Conservation (phyloP, 495 filamentous ascomycete species). For the Podospora tetraspora region DNA sequence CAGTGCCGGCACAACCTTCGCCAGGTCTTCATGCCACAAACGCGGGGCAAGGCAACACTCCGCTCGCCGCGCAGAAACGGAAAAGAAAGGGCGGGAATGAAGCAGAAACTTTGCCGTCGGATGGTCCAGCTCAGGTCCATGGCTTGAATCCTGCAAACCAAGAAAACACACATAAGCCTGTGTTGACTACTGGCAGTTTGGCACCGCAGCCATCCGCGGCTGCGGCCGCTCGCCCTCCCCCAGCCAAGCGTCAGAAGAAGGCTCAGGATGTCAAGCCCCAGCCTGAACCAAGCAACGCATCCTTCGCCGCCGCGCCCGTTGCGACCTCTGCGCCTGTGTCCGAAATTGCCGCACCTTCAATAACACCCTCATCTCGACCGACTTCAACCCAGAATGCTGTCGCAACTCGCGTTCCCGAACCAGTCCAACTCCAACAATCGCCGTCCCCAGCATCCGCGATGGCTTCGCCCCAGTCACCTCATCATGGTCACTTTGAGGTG, state of each 20-base stretch:
- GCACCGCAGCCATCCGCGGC: neutral
- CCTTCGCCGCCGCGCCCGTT: neutral
- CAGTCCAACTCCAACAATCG: conserved; percentile 6
- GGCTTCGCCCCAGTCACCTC: conserved; percentile 21
- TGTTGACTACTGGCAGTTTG: neutral
- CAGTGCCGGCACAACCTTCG: neutral
- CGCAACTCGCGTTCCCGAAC: neutral
- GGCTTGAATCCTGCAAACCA: neutral
- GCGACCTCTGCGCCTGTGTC: neutral
- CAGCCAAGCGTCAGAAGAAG: conserved; percentile 27
- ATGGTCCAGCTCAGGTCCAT: neutral
- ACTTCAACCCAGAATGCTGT: neutral
- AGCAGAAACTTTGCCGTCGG: neutral
- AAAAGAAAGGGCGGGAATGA: conserved; percentile 25
- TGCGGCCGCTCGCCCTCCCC: conserved; percentile 9
- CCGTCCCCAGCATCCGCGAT: conserved; percentile 14
- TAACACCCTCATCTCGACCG: neutral
- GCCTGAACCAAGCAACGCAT: conserved; percentile 7
- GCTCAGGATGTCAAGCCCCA: conserved; percentile 16
- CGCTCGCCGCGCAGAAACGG: conserved; percentile 22
- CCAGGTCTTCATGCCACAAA: neutral
- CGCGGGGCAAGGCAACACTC: conserved; percentile 1
- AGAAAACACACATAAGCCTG: neutral
- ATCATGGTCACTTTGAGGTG: conserved; percentile 24
- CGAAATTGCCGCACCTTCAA: neutral